phyloP scores from a whole-genome alignment of 176 grass and related monocot genomes.

The Coix lacrymajobi region DNA sequence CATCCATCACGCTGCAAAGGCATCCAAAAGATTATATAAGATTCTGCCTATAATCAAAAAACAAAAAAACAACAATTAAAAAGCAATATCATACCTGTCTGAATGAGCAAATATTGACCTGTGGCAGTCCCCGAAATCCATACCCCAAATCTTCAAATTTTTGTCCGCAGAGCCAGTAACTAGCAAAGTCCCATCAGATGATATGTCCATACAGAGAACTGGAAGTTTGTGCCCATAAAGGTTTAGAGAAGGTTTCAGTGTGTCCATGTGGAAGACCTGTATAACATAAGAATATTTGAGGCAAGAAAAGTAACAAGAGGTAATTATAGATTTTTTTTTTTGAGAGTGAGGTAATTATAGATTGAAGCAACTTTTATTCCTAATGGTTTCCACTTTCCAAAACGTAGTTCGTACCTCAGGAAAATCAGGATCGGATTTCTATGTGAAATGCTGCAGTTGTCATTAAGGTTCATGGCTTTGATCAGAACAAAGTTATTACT shows the following conservation, averaged over 20 bases:
- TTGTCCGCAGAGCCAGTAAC: conserved; percentile 95
- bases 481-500: not conserved
- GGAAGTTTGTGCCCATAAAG: conserved; percentile 92
- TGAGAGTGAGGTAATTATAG: not conserved
- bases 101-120: conserved; percentile 86
- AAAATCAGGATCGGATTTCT: not conserved
- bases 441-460: not conserved
- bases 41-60: not conserved
- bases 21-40: not conserved
- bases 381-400: not conserved
- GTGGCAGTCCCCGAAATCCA: conserved; percentile 97
- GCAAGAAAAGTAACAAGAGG: not conserved
- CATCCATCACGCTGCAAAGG: conserved; percentile 85
- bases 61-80: not conserved
- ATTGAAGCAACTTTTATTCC: not conserved
- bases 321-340: conserved; percentile 2
- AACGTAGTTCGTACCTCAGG: not conserved
- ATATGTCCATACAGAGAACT: conserved; percentile 96
- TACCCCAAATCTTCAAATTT: conserved; percentile 95
- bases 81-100: conserved; percentile 49
- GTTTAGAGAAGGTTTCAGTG: conserved; percentile 64
- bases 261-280: conserved; percentile 85
- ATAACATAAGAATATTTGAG: conserved; percentile 26
- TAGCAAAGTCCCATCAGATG: conserved; percentile 81
- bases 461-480: not conserved